phyloP scores from a whole-genome alignment of 805 yeast genomes.

The Dipodascus albidus region DNA sequence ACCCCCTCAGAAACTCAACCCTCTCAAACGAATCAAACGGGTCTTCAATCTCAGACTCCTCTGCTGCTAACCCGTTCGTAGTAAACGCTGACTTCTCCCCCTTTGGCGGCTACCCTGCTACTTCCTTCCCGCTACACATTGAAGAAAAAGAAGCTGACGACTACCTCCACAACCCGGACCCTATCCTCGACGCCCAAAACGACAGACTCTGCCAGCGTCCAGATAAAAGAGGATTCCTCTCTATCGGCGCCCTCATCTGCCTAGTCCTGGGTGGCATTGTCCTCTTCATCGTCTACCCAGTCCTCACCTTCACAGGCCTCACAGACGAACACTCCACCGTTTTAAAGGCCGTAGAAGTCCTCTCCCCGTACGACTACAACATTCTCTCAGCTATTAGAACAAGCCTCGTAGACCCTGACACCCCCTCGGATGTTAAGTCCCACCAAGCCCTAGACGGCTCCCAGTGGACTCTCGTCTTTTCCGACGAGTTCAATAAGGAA shows the following conservation, averaged over 20 bases:
- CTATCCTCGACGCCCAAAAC: slow-evolving; percentile 78
- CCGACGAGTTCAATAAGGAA: slow-evolving; percentile 83
- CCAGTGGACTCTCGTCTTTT: slow-evolving; percentile 66
- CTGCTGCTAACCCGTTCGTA: slow-evolving; percentile 20
- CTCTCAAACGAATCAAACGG: slow-evolving; percentile 13
- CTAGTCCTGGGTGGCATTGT: slow-evolving; percentile 50
- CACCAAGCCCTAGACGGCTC: slow-evolving; percentile 50
- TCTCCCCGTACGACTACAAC: slow-evolving; percentile 49
- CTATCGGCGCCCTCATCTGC: slow-evolving; percentile 31
- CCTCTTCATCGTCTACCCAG: slow-evolving; percentile 75
- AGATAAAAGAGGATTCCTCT: slow-evolving; percentile 27
- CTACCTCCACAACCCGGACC: slow-evolving; percentile 92
- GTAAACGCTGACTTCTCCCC: slow-evolving; percentile 42
- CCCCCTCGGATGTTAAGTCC: slow-evolving; percentile 42
- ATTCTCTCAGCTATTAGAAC: slow-evolving; percentile 48
- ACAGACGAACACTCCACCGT: slow-evolving; percentile 18
- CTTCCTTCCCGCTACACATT: slow-evolving; percentile 78
- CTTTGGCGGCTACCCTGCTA: slow-evolving; percentile 94
- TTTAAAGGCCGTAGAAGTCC: slow-evolving; percentile 23
- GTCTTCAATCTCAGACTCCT: slow-evolving; percentile 6
- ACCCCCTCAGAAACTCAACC: slow-evolving; percentile 11
- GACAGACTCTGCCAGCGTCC: slow-evolving; percentile 33
- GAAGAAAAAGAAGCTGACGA: slow-evolving; percentile 96
- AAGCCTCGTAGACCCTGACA: slow-evolving; percentile 57
- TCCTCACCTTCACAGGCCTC: slow-evolving; percentile 70